Conservation (phyloP, 768 basidiomycete species). For the Leccinum sublutescens region DNA sequence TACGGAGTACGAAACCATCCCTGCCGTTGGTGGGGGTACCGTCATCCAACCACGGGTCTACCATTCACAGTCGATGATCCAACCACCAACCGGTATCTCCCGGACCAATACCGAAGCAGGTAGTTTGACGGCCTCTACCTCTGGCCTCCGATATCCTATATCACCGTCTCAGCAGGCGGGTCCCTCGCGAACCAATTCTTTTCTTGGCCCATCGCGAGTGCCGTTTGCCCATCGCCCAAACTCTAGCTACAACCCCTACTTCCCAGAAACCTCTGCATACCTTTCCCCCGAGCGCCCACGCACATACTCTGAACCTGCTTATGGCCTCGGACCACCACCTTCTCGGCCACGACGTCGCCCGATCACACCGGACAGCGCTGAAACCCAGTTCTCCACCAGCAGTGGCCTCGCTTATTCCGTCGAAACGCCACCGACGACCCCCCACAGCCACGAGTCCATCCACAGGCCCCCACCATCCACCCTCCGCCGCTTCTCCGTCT, state of each 20-base stretch:
- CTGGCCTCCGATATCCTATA: conserved; percentile 1
- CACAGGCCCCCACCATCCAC: conserved; percentile 17
- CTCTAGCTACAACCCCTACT: conserved; percentile 23
- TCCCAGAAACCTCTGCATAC: conserved; percentile 7
- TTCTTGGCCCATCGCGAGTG: conserved; percentile 9
- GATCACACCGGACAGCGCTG: conserved; percentile 49
- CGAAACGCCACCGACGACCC: conserved; percentile 45
- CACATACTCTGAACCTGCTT: conserved; percentile 18
- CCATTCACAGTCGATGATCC: conserved; percentile 80
- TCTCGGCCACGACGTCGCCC: conserved; percentile 33
- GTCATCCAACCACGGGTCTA: conserved; percentile 82
- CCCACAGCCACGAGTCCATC: conserved; percentile 16
- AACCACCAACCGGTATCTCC: conserved; percentile 37
- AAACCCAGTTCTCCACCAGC: conserved; percentile 49
- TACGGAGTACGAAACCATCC: conserved; percentile 81
- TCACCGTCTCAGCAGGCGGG: conserved; percentile 13
- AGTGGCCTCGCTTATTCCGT: conserved; percentile 44
- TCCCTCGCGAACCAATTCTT: conserved; percentile 31
- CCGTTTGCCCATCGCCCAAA: conserved; percentile 18
- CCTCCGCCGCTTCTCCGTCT: conserved; percentile 35
- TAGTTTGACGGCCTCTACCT: conserved; percentile 37
- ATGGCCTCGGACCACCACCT: conserved; percentile 24
- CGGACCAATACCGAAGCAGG: conserved; percentile 45
- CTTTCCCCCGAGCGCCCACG: conserved; percentile 2
- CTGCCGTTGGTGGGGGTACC: conserved; percentile 88